Percentiles rank a stretch among this genome's conserved stretches.
Conservation (phyloP, 164 flowering plant species). For the Annona squamosa region DNA sequence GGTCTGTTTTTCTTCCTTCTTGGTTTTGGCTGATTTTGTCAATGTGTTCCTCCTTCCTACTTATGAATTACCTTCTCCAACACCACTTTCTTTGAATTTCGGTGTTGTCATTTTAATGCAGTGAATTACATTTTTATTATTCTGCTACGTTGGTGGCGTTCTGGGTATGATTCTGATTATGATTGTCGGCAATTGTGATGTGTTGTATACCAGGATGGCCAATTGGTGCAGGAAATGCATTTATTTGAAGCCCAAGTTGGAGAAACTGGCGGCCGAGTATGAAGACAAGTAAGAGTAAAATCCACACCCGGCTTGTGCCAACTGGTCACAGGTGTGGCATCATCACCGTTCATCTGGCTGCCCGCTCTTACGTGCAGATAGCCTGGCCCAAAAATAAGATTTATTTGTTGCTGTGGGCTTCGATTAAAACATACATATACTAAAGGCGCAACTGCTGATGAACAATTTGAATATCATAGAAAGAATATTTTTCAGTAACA, state of each 20-base stretch:
- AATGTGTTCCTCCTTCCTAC: no score
- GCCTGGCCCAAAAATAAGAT: neutral
- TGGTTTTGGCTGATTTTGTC: neutral
- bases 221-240: slow-evolving; percentile 94
- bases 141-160: no score
- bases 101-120: no score
- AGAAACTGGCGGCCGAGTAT: slow-evolving; percentile 86
- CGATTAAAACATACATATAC: neutral
- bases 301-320: neutral
- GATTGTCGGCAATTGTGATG: neutral
- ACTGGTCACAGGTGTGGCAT: neutral
- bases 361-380: neutral
- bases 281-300: slow-evolving; percentile 41
- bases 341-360: neutral
- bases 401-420: neutral
- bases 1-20: slow-evolving; percentile 33
- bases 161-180: no score
- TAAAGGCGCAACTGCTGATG: neutral
- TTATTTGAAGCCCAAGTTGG: slow-evolving; percentile 90
- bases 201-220: slow-evolving; percentile 63
- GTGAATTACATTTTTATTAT: no score
- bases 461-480: neutral
- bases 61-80: no score
- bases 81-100: no score
- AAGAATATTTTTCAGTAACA: neutral